phyloP scores from a whole-genome alignment of 1,139 yeast genomes.

The Candida sp. region DNA sequence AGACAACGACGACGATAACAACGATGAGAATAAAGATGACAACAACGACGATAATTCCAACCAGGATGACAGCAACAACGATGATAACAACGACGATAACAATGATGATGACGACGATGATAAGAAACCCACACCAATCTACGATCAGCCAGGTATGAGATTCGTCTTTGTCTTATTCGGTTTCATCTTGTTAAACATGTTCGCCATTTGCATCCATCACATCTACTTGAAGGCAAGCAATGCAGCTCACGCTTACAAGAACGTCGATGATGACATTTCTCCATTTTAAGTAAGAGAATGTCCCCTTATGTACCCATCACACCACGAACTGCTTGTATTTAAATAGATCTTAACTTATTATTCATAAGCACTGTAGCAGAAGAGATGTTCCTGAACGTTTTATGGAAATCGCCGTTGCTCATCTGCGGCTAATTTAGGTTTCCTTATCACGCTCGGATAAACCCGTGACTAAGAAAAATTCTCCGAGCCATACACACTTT shows the following conservation, averaged over 20 bases:
- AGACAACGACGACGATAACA: no score
- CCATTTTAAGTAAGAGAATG: conserved; percentile 28
- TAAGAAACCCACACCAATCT: conserved; percentile 13
- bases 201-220: conserved; percentile 42
- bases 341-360: no score
- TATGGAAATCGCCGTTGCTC: no score
- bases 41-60: no score
- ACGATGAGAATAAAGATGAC: no score
- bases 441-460: background rate
- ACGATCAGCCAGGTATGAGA: conserved; percentile 23
- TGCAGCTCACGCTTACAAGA: conserved; percentile 34
- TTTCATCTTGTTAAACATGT: conserved; percentile 33
- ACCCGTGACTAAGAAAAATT: background rate
- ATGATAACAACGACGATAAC: no score
- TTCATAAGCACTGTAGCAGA: no score
- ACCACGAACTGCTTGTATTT: background rate
- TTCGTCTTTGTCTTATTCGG: conserved; percentile 35
- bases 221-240: conserved; percentile 32
- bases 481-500: background rate
- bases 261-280: conserved; percentile 39
- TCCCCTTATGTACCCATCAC: background rate
- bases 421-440: background rate
- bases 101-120: conserved; percentile 4
- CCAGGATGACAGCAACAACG: no score
- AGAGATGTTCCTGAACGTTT: no score